Evolutionary conservation across 768 basidiomycete species (phyloP), one percentile per base, ranked within the genome.

Genomic region (Suillus paluster): DNA sequence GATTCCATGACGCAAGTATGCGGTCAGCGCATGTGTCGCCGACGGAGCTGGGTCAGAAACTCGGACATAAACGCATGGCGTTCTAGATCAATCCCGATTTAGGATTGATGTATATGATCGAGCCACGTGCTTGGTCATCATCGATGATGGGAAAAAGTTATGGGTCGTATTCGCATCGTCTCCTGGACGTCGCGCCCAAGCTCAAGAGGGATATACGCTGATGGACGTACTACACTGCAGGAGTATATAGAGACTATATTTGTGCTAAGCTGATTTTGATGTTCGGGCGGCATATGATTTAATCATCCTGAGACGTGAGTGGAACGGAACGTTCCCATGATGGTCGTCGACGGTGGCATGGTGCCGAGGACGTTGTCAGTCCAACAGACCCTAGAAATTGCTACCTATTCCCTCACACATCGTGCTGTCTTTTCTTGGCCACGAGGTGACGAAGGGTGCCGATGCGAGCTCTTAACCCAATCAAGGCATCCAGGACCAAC

Each of bases 1-100:
- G 9, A 36, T 4, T 10, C 10, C 44, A 63, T 63, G 62, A 63
- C 60, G 62, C 60, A 46, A n/a, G 36, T 27, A 55, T 63, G 62
- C 50, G 60, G 17, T 63, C 62, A 55, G 25, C 21, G 38, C 14
- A 21, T 7, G 21, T 41, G 36, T 36, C 30, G 25, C 25, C 34
- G 57, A 27, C 17, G 33, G 45, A 15, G 27, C 36, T 27, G 4
- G 45, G n/a, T n/a, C n/a, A n/a, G n/a, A 30, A 23, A 5, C 33
- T n/a, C 52, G 52, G 52, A 53, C n/a, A 36, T 53, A 9, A 33
- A 34, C 7, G 7, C 8, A 21, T n/a, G 52, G n/a, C 8, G 14
- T 48, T 14, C 5, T n/a, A 54, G 30, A 50, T 50, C 12, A n/a
- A n/a, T 33, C 34, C 34, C 36, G 36, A 54, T 54, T 23, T 36